Evolutionary conservation across 2,329 filamentous ascomycete genomes (phyloP), one percentile per base, ranked within the genome.

Genomic region (Talaromyces sp.): DNA sequence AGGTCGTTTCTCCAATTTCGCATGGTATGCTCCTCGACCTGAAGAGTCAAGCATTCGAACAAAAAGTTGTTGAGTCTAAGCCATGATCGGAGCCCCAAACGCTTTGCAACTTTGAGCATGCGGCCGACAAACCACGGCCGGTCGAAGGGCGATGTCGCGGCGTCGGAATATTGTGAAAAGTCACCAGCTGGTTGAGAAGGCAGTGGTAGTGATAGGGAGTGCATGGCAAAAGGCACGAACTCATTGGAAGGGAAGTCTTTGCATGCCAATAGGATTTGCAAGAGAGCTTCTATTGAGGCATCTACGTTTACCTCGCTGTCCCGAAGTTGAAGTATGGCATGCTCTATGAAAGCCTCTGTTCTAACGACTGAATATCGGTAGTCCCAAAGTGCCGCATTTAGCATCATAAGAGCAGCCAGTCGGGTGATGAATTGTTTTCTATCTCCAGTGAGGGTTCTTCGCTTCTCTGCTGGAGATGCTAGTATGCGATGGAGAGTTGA

Each of bases 361-460:
- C 67, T 68, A 7, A 62, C 64, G 0, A 68, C 66, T 8, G 72
- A 70, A 40, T 71, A 69, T 16, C 76, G 71, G 58, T 78, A 76
- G 65, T 79, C 75, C 76, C 75, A 79, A 11, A 78, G 67, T 5
- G 72, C 75, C 5, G 72, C 71, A 62, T 78, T 78, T 56, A 78
- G 66, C 60, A 73, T 76, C 57, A 77, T 72, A 33, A 78, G 58
- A 1, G 71, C 67, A 11, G 71, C 73, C 1, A 77, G 62, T 21
- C 75, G 72, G 21, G 75, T 68, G 48, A 77, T 70, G 56, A 75
- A 73, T 63, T 77, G 75, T 63, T 77, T 77, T n/a, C 75, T 71
- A 55, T 75, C 68, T 21, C 72, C 75, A 5, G 72, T 71, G 16
- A 72, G 66, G 1, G 73, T 74, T 58, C 74, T 75, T 16, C 73